phyloP scores from a whole-genome alignment of 805 yeast species.

The Brettanomyces naardenensis region DNA sequence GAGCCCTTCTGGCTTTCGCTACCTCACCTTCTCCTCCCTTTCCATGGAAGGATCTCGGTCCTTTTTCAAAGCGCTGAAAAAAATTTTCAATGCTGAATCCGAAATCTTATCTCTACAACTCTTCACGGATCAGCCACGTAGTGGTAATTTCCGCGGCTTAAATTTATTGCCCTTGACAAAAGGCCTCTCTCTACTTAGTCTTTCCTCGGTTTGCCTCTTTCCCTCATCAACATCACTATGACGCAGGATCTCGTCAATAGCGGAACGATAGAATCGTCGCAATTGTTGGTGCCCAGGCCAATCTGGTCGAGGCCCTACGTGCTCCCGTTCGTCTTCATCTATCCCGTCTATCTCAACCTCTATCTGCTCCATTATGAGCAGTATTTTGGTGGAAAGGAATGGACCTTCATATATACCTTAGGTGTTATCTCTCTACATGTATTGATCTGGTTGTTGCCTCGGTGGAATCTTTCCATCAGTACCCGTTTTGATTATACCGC shows the following conservation, averaged over 20 bases:
- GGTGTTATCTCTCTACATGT: slow-evolving; percentile 65
- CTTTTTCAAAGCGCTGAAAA: too few species aligned
- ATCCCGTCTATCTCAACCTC: slow-evolving; percentile 64
- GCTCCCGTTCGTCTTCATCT: slow-evolving; percentile 72
- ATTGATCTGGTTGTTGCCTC: slow-evolving; percentile 82
- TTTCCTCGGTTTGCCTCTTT: too few species aligned
- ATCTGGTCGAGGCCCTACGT: slow-evolving; percentile 61
- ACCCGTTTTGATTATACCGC: slow-evolving; percentile 58
- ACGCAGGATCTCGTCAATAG: slow-evolving; percentile 47
- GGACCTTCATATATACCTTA: slow-evolving; percentile 89
- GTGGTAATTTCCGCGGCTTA: too few species aligned
- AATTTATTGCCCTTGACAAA: too few species aligned
- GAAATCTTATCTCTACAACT: too few species aligned
- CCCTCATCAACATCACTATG: slow-evolving; percentile 9
- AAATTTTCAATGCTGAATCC: too few species aligned
- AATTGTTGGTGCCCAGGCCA: slow-evolving; percentile 65
- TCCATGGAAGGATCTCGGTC: too few species aligned
- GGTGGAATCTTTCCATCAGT: slow-evolving; percentile 75
- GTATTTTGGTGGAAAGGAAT: slow-evolving; percentile 82
- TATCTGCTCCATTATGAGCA: slow-evolving; percentile 65
- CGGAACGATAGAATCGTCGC: slow-evolving; percentile 64
- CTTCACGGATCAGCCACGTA: too few species aligned
- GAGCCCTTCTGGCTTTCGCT: too few species aligned
- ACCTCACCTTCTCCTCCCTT: too few species aligned
- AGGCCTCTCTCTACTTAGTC: too few species aligned